Evolutionary conservation across 2,329 filamentous ascomycete genomes (phyloP).

Genomic region (Aspergillus amoenus): DNA sequence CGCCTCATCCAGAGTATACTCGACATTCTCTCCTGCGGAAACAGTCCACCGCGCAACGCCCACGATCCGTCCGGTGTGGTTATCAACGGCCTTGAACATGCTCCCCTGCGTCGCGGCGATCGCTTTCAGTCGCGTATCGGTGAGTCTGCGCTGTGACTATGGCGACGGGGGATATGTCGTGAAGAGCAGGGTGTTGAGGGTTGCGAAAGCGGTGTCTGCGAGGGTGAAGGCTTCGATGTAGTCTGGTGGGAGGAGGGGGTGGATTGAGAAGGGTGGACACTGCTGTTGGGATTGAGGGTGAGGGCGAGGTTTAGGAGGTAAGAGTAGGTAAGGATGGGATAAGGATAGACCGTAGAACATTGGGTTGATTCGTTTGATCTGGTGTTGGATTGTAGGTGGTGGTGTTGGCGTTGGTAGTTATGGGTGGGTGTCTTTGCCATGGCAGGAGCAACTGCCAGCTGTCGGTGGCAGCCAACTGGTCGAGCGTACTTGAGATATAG

Average conservation of each 20-base stretch:
- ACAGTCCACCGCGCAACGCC: not conserved
- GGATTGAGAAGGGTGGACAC: not conserved
- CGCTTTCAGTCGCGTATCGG: not conserved
- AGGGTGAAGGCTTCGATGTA: not conserved
- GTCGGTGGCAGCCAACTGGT: no score
- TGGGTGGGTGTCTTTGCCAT: no score
- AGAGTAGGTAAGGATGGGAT: no score
- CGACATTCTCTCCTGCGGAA: not conserved
- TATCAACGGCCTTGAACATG: constrained; percentile 3
- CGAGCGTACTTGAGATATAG: no score
- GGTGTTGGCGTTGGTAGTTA: no score
- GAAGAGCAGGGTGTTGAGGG: not conserved
- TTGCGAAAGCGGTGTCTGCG: not conserved
- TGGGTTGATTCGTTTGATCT: no score
- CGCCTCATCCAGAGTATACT: not conserved
- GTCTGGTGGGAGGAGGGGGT: not conserved
- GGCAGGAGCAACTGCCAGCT: no score
- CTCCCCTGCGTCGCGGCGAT: not conserved
- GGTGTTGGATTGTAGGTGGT: no score
- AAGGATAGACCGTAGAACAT: no score
- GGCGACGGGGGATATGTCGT: not conserved
- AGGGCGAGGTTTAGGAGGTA: no score
- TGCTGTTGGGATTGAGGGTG: no score
- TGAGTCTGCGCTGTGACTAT: not conserved
- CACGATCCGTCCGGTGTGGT: not conserved